Conservation (phyloP, 768 basidiomycete genomes). For the Filobasidium wieringae region DNA sequence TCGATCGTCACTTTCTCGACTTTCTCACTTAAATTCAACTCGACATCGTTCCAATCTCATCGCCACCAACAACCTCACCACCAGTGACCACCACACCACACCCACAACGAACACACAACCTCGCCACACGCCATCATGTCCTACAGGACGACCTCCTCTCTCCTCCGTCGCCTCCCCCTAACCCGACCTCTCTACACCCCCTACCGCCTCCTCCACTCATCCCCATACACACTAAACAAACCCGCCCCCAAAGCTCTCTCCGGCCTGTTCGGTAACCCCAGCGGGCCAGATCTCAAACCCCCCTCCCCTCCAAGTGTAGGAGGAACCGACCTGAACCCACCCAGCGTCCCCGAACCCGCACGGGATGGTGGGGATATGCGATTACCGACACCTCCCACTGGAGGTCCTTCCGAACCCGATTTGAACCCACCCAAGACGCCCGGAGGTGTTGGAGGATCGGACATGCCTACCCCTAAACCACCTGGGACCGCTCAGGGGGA, state of each 20-base stretch:
- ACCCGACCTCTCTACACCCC: not conserved
- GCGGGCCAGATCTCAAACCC: no score
- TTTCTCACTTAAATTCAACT: no score
- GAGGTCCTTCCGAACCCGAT: slow-evolving; percentile 8
- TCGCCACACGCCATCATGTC: no score
- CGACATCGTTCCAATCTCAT: no score
- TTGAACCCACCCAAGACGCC: slow-evolving; percentile 27
- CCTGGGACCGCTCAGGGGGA: slow-evolving; percentile 25
- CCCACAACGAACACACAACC: no score
- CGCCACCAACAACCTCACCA: no score
- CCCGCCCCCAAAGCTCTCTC: not conserved
- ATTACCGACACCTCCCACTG: not conserved
- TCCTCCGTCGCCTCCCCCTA: no score
- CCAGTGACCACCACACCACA: no score
- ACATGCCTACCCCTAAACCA: no score
- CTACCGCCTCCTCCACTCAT: not conserved
- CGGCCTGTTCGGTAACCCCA: not conserved
- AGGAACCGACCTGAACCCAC: not conserved
- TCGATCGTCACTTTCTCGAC: no score
- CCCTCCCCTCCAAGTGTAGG: not conserved
- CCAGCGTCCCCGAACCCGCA: slow-evolving; percentile 1
- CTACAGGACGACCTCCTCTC: no score
- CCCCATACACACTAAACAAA: not conserved
- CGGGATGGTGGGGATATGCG: slow-evolving; percentile 2
- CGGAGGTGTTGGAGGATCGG: slow-evolving; percentile 14